Evolutionary conservation across 495 filamentous ascomycete genomes (phyloP).

Genomic region (Aspergillus incahuasiensis): DNA sequence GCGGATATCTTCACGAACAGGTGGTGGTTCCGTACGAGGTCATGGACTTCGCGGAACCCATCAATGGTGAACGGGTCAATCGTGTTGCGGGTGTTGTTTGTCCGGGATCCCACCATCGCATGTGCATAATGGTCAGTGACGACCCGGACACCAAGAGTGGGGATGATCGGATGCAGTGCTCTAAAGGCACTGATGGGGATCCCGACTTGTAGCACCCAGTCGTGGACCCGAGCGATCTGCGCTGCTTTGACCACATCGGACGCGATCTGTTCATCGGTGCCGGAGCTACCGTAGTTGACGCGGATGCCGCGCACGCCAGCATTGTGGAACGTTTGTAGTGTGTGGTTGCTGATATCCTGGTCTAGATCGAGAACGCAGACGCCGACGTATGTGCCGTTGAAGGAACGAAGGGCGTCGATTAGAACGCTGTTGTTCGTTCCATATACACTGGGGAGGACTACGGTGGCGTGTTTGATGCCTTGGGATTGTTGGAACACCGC

Average conservation of each 20-base stretch:
- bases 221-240: background rate
- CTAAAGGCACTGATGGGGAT: background rate
- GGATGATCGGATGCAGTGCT: background rate
- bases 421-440: background rate
- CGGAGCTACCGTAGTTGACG: background rate
- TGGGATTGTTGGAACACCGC: background rate
- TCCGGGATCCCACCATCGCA: background rate
- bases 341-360: background rate
- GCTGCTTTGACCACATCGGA: background rate
- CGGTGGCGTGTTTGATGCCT: background rate
- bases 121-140: background rate
- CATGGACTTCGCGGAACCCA: background rate
- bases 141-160: background rate
- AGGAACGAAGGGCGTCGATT: background rate
- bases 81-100: background rate
- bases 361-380: background rate
- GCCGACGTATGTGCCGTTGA: background rate
- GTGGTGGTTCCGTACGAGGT: background rate
- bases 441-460: background rate
- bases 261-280: background rate
- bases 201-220: no score
- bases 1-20: background rate
- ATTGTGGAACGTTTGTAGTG: background rate
- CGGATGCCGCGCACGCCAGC: background rate
- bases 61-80: background rate